Evolutionary conservation across 805 yeast genomes (phyloP).

Genomic region (Wickerhamiella nectarea): DNA sequence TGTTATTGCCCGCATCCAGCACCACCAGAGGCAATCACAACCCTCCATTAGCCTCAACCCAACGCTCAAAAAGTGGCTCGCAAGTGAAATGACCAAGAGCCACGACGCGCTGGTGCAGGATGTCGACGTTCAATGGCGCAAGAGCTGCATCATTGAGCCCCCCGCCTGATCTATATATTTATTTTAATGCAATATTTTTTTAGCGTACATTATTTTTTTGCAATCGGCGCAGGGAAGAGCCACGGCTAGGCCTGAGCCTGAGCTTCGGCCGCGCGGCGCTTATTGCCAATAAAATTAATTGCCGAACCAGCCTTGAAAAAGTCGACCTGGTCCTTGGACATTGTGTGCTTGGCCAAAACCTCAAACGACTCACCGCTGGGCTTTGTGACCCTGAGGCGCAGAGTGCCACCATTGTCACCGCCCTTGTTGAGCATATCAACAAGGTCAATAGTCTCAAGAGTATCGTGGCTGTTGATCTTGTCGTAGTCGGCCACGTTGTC

Average conservation of each 20-base stretch:
- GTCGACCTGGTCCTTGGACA: conserved; percentile 91
- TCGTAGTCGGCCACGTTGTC: conserved; percentile 86
- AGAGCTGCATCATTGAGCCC: conserved; percentile 27
- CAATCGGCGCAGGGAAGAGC: not conserved
- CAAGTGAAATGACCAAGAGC: conserved; percentile 23
- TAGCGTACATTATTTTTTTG: not conserved
- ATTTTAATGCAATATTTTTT: not conserved
- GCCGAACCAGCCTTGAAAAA: conserved; percentile 98
- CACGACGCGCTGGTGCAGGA: conserved; percentile 21
- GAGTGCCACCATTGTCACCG: conserved; percentile 78
- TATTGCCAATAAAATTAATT: conserved; percentile 73
- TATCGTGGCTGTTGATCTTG: conserved; percentile 60
- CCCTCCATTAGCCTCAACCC: conserved; percentile 14
- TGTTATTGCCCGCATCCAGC: conserved; percentile 25
- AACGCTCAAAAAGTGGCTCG: conserved; percentile 25
- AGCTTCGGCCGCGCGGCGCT: conserved; percentile 13
- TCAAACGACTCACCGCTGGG: conserved; percentile 52
- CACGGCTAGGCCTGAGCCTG: no score
- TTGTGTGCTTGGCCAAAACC: conserved; percentile 78
- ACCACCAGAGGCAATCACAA: conserved; percentile 20
- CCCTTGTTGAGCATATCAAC: conserved; percentile 61
- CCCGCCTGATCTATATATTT: conserved; percentile 10
- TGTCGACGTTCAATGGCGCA: conserved; percentile 26
- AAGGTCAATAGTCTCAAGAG: conserved; percentile 59
- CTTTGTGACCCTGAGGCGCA: conserved; percentile 62